Percentiles rank a stretch among this genome's conserved stretches.
Conservation (phyloP, 2,329 filamentous ascomycete genomes). For the Aspergillus puulaauensis region DNA sequence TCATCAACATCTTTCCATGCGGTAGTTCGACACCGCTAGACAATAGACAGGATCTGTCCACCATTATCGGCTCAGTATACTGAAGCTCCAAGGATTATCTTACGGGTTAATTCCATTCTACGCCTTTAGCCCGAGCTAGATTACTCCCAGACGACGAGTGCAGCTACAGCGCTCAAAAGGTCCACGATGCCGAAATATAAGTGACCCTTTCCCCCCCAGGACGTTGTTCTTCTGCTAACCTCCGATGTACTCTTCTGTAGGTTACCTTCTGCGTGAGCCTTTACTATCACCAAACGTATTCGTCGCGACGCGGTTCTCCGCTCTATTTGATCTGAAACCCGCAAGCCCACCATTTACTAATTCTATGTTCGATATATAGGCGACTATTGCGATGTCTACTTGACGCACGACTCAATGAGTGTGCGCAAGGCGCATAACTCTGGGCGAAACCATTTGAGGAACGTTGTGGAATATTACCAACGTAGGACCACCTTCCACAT, state of each 20-base stretch:
- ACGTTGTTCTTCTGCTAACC: slow-evolving; percentile 34
- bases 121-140: slow-evolving; percentile 16
- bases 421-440: slow-evolving; percentile 98
- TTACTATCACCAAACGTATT: background rate
- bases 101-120: background rate
- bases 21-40: background rate
- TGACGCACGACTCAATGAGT: slow-evolving; percentile 99
- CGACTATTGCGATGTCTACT: slow-evolving; percentile 99
- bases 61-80: background rate
- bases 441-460: slow-evolving; percentile 93
- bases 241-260: slow-evolving; percentile 67
- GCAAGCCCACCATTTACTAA: slow-evolving; percentile 7
- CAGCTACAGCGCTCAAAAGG: slow-evolving; percentile 11
- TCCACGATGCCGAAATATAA: slow-evolving; percentile 84
- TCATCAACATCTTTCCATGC: background rate
- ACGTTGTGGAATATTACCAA: slow-evolving; percentile 98
- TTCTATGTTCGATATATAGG: slow-evolving; percentile 40
- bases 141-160: slow-evolving; percentile 6
- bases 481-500: slow-evolving; percentile 52
- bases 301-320: background rate
- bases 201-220: slow-evolving; percentile 34
- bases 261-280: slow-evolving; percentile 23
- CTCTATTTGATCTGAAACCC: background rate
- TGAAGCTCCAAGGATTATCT: background rate
- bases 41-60: background rate